Evolutionary conservation across 2,329 filamentous ascomycete species (phyloP).

Genomic region (Diaporthe vaccinii): DNA sequence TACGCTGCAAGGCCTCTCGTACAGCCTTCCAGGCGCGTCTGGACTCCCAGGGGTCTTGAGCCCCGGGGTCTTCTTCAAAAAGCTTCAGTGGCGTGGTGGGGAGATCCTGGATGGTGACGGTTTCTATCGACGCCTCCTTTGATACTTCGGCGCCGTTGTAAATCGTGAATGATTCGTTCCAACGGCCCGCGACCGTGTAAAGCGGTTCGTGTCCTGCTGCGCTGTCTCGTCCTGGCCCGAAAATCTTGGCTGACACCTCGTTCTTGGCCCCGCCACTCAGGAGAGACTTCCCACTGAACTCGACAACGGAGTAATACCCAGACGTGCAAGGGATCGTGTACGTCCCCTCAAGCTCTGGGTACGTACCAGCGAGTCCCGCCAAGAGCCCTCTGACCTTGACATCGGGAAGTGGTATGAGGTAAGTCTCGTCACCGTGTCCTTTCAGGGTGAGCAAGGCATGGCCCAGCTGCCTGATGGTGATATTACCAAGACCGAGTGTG

Average conservation of each 20-base stretch:
- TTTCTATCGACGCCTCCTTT: conserved; percentile 21
- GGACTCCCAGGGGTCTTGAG: conserved; percentile 38
- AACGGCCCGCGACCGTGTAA: conserved; percentile 49
- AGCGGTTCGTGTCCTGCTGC: conserved; percentile 31
- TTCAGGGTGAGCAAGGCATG: conserved; percentile 48
- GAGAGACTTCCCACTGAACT: conserved; percentile 43
- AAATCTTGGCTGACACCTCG: conserved; percentile 45
- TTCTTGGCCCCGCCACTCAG: conserved; percentile 43
- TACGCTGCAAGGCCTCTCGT: conserved; percentile 22
- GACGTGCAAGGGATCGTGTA: conserved; percentile 48
- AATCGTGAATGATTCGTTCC: conserved; percentile 45
- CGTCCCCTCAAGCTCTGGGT: conserved; percentile 46
- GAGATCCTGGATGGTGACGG: conserved; percentile 26
- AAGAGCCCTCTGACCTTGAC: conserved; percentile 45
- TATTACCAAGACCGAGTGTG: conserved; percentile 43
- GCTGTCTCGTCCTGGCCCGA: conserved; percentile 38
- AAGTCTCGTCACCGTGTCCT: conserved; percentile 49
- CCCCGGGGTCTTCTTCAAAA: conserved; percentile 22
- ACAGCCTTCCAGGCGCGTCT: conserved; percentile 36
- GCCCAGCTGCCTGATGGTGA: conserved; percentile 45
- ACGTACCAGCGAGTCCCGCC: conserved; percentile 40
- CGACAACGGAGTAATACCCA: conserved; percentile 46
- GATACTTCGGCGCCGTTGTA: conserved; percentile 37
- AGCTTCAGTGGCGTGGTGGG: conserved; percentile 32
- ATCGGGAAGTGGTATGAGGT: conserved; percentile 47